A percentile compares a stretch with the other conserved stretches of the same genome.
phyloP scores from a whole-genome alignment of 805 yeast genomes.

The Kurtzmaniella fragi region DNA sequence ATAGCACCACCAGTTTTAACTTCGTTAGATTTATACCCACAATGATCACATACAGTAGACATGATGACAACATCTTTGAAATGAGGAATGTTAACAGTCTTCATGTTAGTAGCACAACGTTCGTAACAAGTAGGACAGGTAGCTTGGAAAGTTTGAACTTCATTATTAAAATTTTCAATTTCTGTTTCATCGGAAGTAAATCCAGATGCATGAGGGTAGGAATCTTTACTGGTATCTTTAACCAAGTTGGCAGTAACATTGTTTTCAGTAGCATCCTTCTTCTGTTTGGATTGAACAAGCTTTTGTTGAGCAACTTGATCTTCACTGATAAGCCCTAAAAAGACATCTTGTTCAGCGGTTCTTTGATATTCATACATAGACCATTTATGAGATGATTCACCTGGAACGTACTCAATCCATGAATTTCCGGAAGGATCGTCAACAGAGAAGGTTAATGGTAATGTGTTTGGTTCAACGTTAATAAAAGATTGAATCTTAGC shows the following conservation, averaged over 20 bases:
- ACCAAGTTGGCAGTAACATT: slow-evolving; percentile 14
- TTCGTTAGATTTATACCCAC: slow-evolving; percentile 96
- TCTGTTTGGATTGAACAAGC: slow-evolving; percentile 45
- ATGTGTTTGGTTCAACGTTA: slow-evolving; percentile 58
- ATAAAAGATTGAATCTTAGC: slow-evolving; percentile 53
- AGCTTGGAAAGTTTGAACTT: slow-evolving; percentile 89
- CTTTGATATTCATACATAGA: slow-evolving; percentile 75
- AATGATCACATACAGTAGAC: slow-evolving; percentile 88
- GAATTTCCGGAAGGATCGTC: slow-evolving; percentile 98
- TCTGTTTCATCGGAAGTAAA: slow-evolving; percentile 69
- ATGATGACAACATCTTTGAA: slow-evolving; percentile 95
- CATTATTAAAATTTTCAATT: slow-evolving; percentile 80
- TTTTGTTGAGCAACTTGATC: slow-evolving; percentile 50
- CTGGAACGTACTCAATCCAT: slow-evolving; percentile 87
- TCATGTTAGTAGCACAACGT: slow-evolving; percentile 91
- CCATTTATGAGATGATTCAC: slow-evolving; percentile 89
- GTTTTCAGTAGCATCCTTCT: slow-evolving; percentile 34
- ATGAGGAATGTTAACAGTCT: slow-evolving; percentile 93
- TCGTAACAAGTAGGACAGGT: slow-evolving; percentile 86
- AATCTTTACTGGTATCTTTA: slow-evolving; percentile 9
- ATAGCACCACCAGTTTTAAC: slow-evolving; percentile 98
- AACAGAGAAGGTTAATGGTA: slow-evolving; percentile 72
- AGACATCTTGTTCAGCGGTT: slow-evolving; percentile 82
- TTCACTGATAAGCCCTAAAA: slow-evolving; percentile 73
- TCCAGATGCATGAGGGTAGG: slow-evolving; percentile 46